These are phyloP conservation scores for Pichia sp. DNA, from an alignment of 1,139 yeast species.

Conservation along the genomic window DNA sequence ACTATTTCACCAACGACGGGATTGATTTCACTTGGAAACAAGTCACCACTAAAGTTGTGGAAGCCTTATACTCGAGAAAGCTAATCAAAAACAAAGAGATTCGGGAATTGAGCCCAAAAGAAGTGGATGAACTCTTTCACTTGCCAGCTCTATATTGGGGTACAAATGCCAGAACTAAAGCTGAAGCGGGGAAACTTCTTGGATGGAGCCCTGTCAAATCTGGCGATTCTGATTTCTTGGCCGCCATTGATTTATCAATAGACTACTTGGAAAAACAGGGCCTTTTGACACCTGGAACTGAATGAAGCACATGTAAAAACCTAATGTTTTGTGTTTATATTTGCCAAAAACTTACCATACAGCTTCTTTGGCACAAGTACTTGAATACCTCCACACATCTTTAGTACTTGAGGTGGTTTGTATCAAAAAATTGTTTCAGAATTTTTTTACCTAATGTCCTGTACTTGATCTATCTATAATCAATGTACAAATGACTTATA, in stretches of 20 bases:
- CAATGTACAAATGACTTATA: background rate
- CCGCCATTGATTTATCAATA: constrained; percentile 1
- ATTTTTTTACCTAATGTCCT: too few species aligned
- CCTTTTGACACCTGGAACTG: background rate
- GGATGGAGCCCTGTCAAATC: constrained; percentile 6
- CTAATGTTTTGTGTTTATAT: too few species aligned
- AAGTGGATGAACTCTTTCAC: background rate
- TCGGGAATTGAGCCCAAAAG: background rate
- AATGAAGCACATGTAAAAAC: too few species aligned
- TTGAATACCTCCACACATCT: too few species aligned
- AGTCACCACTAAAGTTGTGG: background rate
- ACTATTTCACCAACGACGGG: constrained; percentile 5
- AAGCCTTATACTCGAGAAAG: background rate
- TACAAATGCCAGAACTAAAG: constrained; percentile 1
- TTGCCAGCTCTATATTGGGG: constrained; percentile 10
- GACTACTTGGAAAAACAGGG: constrained; percentile 1
- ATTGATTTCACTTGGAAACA: constrained; percentile 1
- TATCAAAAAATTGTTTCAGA: background rate
- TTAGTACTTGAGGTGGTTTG: too few species aligned
- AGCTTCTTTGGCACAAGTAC: too few species aligned
- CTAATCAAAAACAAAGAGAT: background rate
- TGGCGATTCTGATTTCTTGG: background rate
- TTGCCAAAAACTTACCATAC: too few species aligned
- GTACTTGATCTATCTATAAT: background rate
- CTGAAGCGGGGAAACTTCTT: background rate